Evolutionary conservation across 2,329 filamentous ascomycete species (phyloP).

Genomic region (Fusarium brachygibbosum): DNA sequence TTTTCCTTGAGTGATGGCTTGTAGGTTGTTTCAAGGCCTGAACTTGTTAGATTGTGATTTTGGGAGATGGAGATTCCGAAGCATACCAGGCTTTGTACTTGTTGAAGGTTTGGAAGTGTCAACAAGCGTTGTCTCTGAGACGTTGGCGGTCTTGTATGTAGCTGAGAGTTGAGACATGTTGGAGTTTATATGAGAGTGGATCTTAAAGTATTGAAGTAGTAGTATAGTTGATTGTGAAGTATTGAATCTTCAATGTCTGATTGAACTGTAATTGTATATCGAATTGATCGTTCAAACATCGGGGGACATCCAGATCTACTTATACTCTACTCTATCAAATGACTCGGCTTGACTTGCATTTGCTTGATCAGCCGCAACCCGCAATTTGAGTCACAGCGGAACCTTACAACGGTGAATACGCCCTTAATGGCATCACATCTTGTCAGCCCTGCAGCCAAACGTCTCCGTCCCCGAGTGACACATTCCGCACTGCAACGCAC

Average conservation of each 20-base stretch:
- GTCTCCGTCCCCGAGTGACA: conserved; percentile 39
- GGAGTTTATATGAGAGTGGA: background rate
- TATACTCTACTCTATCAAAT: conserved; percentile 15
- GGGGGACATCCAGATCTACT: conserved; percentile 27
- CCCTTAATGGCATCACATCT: conserved; percentile 4
- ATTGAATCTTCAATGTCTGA: conserved; percentile 9
- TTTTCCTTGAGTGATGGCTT: conserved; percentile 44
- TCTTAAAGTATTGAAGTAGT: background rate
- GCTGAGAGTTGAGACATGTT: conserved; percentile 42
- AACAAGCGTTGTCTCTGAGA: conserved; percentile 47
- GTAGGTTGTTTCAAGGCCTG: conserved; percentile 19
- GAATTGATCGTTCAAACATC: conserved; percentile 1
- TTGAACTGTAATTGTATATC: conserved; percentile 7
- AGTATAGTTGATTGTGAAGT: background rate
- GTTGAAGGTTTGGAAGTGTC: conserved; percentile 32
- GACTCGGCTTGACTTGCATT: conserved; percentile 1
- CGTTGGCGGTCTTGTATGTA: conserved; percentile 40
- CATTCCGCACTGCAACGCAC: conserved; percentile 21
- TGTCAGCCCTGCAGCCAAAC: conserved; percentile 40
- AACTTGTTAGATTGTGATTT: background rate
- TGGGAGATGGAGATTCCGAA: background rate
- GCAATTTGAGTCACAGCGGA: conserved; percentile 43
- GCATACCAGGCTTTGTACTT: conserved; percentile 39
- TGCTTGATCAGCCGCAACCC: background rate
- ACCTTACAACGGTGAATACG: conserved; percentile 29